A percentile compares a stretch with the other conserved stretches of the same genome.
These are phyloP conservation scores for Chamaecyparis obtusa DNA, from an alignment of 75 land plant species.

Conservation along the genomic window DNA sequence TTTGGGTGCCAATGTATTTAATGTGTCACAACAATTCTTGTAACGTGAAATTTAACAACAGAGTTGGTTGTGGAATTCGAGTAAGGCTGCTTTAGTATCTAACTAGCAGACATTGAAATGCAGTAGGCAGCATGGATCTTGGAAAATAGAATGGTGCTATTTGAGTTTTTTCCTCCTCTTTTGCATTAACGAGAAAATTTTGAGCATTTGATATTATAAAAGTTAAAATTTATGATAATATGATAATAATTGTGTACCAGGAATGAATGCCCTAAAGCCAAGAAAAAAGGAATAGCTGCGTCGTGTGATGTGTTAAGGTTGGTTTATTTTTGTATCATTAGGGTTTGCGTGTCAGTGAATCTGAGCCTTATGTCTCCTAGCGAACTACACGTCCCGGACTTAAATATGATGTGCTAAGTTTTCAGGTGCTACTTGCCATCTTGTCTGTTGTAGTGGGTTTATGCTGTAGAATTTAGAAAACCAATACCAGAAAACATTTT, in stretches of 20 bases:
- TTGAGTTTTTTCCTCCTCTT: background rate
- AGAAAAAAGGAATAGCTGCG: background rate
- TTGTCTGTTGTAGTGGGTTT: background rate
- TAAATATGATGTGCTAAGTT: background rate
- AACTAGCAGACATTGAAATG: background rate
- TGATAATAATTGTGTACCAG: background rate
- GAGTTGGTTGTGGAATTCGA: background rate
- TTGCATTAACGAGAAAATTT: background rate
- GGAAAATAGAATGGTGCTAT: background rate
- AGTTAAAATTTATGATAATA: background rate
- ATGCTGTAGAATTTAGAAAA: background rate
- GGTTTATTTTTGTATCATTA: too few relatives aligned
- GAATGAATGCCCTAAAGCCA: background rate
- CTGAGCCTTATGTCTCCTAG: background rate
- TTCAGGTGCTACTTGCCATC: too few relatives aligned
- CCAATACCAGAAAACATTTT: background rate
- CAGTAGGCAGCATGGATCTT: too few relatives aligned
- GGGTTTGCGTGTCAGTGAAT: background rate
- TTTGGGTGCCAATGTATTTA: background rate
- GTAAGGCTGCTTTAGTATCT: background rate
- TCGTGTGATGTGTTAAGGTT: background rate
- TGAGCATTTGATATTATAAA: background rate
- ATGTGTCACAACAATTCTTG: background rate
- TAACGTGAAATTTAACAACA: background rate
- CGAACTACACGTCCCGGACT: background rate